Evolutionary conservation across 1,139 yeast genomes (phyloP), one percentile per base, ranked within the genome.

Genomic region (Debaryomycetaceae sp.): DNA sequence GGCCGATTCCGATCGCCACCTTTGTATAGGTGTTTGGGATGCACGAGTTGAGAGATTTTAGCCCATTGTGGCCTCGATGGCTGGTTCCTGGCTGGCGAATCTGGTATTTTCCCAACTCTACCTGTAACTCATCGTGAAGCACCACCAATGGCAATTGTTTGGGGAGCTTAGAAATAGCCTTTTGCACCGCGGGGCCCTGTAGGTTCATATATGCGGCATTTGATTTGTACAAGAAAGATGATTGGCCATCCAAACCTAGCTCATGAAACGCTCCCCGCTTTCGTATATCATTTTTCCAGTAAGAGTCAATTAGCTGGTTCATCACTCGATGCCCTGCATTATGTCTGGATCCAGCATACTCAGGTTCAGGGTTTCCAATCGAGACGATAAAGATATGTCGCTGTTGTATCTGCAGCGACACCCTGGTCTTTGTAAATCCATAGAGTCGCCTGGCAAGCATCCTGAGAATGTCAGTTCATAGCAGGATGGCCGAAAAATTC

Each of bases 51-150:
- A 82, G 65, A 23, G 78, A 70, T 37, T 68, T 62, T 26, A 85
- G 57, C 0, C 95, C 95, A 45, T 82, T 83, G 43, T 85, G 95
- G 0, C 95, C 95, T 33, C 85, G 54, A 8, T 74, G 64, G 33
- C 82, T 69, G 5, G 78, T 58, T 2, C 67, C 68, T 14, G 68
- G 73, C 22, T 53, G 59, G 30, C 82, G 58, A 7, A 78, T 47
- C 41, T 77, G 79, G 15, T 73, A 55, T 31, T 69, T 66, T 0
- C 95, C 95, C 4, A 77, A 39, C 1, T 68, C 68, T 10, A 76
- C 47, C 35, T 75, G 78, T 23, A 83, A 51, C 39, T 85, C 95
- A 47, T 85, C 95, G 46, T 82, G 92, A 2, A 83, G 43, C 1
- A 85, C 64, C 2, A 82, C 61, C 33, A 77, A 53, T 13, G 49